Evolutionary conservation across 1,284 basidiomycete species (phyloP), one percentile per base, ranked within the genome.

Genomic region (Hemileia vastatrix): DNA sequence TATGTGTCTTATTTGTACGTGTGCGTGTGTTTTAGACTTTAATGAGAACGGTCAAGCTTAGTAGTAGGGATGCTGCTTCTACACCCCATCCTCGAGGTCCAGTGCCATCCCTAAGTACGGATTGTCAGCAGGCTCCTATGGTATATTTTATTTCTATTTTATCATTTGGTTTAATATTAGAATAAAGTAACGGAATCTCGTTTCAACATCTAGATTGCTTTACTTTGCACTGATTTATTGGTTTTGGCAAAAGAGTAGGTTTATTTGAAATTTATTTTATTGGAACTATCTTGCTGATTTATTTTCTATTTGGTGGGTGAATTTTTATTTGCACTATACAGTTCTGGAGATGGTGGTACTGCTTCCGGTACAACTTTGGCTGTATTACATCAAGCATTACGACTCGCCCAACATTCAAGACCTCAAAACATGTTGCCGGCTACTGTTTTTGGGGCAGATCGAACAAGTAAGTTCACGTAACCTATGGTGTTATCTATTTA

Each of bases 211-310:
- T 27, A 61, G 59, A 61, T 61, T n/a, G 51, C 54, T 4, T 52
- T 61, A 15, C 31, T 61, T 18, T 61, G 59, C 32, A 61, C 59
- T 11, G 59, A 61, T 54, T 47, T 61, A 15, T 54, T 61, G 36
- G 51, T 61, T n/a, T 54, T 61, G 31, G 59, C 52, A 8, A 61
- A 61, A 49, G 59, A 61, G 59, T 61, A 48, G 27, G 49, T n/a
- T 21, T 45, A 1, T 27, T 27, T 47, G 40, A 27, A 45, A 11
- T 57, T 18, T 13, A 24, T 52, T 52, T 18, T 27, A n/a, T 24
- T 44, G 19, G 15, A 18, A 13, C 4, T 21, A 6, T 11, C 47
- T 6, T 18, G 6, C 18, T 18, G 18, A 48, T 18, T 18, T 48
- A 18, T 8, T 6, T n/a, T n/a, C n/a, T n/a, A n/a, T n/a, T n/a